phyloP scores from a whole-genome alignment of 306 rosid species.

The Medicago arabica region DNA sequence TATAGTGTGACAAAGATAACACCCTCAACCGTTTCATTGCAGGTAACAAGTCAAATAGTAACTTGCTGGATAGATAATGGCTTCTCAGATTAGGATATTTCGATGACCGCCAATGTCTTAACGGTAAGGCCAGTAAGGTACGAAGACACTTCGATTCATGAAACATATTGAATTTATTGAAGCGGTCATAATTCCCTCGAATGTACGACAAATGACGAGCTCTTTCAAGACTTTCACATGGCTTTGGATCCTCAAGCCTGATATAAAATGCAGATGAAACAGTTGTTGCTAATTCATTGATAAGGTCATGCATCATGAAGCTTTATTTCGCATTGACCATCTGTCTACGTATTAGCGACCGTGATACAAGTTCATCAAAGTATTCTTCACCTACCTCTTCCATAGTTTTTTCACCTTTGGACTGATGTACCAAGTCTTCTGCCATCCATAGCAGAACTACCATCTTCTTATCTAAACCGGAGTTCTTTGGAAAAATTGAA shows the following conservation, averaged over 20 bases:
- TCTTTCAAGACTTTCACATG: constrained; percentile 4
- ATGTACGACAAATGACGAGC: constrained; percentile 40
- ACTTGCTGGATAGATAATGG: not conserved
- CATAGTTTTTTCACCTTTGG: not conserved
- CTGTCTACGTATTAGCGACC: constrained; percentile 36
- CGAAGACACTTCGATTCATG: not conserved
- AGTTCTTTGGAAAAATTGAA: constrained; percentile 42
- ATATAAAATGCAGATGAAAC: constrained; percentile 18
- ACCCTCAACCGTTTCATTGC: constrained; percentile 29
- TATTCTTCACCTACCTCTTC: constrained; percentile 45
- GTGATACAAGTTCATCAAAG: constrained; percentile 43
- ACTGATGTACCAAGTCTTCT: constrained; percentile 38
- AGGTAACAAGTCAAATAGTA: constrained; percentile 28
- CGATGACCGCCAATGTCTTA: too few species aligned
- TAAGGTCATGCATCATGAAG: constrained; percentile 45
- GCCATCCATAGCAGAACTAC: constrained; percentile 47
- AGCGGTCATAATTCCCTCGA: constrained; percentile 1
- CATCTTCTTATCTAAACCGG: not conserved
- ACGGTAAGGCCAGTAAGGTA: constrained; percentile 20
- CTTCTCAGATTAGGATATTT: too few species aligned
- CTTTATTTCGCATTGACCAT: not conserved
- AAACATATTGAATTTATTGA: not conserved
- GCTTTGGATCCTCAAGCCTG: not conserved
- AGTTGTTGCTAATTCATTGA: constrained; percentile 44
- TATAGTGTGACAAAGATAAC: not conserved